Percentiles rank a stretch among this genome's conserved stretches.
Conservation (phyloP, 1,284 basidiomycete species). For the Melampsora americana region DNA sequence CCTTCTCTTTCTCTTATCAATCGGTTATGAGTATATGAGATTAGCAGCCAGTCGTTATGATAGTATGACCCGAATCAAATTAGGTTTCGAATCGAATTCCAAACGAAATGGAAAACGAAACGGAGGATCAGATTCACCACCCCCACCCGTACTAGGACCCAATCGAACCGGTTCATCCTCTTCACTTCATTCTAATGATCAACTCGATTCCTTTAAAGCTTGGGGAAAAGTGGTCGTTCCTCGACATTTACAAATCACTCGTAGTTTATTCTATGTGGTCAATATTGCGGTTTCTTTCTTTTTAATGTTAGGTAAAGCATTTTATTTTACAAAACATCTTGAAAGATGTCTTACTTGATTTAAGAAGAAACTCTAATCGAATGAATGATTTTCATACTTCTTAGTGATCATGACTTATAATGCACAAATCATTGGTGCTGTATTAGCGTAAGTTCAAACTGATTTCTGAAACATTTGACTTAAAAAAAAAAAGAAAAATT, state of each 20-base stretch:
- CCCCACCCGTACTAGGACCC: too few relatives aligned
- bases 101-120: background rate
- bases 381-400: background rate
- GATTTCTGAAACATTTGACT: too few relatives aligned
- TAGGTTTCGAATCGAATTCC: conserved; percentile 3
- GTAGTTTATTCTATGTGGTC: conserved; percentile 33
- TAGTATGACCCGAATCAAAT: conserved; percentile 18
- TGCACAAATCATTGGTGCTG: conserved; percentile 47
- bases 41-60: conserved; percentile 22
- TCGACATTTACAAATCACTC: conserved; percentile 23
- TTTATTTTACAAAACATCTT: background rate
- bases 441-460: conserved; percentile 45
- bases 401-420: conserved; percentile 46
- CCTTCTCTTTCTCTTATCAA: conserved; percentile 18
- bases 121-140: background rate
- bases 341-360: background rate
- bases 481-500: too few relatives aligned
- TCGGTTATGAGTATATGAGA: conserved; percentile 38
- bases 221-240: conserved; percentile 31
- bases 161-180: background rate
- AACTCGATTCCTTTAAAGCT: background rate
- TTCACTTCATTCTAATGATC: background rate
- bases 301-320: conserved; percentile 36
- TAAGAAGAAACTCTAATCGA: too few relatives aligned
- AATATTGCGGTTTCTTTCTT: conserved; percentile 43